Evolutionary conservation across 2,329 filamentous ascomycete genomes (phyloP), one percentile per base, ranked within the genome.

Genomic region (Paecilomyces formosus): DNA sequence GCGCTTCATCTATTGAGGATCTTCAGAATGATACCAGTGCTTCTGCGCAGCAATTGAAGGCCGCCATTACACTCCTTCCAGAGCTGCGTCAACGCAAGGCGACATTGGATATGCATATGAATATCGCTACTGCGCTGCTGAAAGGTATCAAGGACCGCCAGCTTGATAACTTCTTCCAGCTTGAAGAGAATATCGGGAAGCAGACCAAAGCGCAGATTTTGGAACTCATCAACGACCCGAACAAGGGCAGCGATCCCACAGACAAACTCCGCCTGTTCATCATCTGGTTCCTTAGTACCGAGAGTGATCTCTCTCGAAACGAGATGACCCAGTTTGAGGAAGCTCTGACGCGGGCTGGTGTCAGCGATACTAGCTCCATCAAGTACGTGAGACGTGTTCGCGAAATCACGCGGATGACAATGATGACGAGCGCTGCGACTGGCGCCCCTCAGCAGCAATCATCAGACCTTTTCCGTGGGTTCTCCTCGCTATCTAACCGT

Each of bases 31-130:
- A 97, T 69, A 91, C 89, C 1, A 89, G 88, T 65, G 87, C 91
- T 45, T 96, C 91, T 58, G 92, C 94, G 15, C 90, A 95, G 67
- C 94, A 99, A 72, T 82, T 99, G 53, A 99, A 97, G 76, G 91
- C 92, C 3, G 95, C 93, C 12, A 96, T 99, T 66, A 96, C 93
- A 0, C 79, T 96, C 22, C 80, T 99, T 13, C 95, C 94, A 0
- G 93, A 97, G 73, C 81, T 99, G 64, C 83, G 92, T 62, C 94
- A 97, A 74, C 87, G 94, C 60, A 99, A 99, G 72, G 87, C 88
- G n/a, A 84, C 88, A 21, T 83, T 99, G 4, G 94, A 97, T 71
- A 97, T 97, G 89, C 94, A 99, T 73, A 99, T 99, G 94, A 97
- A 96, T 71, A 96, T 97, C 60, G 82, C 95, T 3, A 93, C 92